phyloP scores from a whole-genome alignment of 352 stramenopile genomes.

The Hyaloperonospora brassicae region DNA sequence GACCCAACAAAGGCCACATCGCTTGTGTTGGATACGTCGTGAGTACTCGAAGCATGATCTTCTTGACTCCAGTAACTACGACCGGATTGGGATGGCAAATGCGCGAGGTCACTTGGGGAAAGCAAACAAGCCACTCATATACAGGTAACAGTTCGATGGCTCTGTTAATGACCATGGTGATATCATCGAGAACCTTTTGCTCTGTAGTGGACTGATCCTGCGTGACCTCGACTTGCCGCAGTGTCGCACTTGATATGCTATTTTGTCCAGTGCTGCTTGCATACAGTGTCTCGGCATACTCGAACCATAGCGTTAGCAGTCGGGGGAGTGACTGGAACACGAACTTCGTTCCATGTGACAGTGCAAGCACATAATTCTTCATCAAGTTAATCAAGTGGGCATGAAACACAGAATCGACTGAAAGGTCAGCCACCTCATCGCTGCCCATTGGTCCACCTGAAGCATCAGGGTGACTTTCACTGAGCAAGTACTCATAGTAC shows the following conservation, averaged over 20 bases:
- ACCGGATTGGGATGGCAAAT: constrained; percentile 85
- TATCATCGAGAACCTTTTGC: constrained; percentile 58
- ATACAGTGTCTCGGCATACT: constrained; percentile 86
- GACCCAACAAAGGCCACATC: constrained; percentile 94
- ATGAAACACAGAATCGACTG: constrained; percentile 55
- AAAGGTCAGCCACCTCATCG: constrained; percentile 32
- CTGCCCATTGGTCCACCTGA: constrained; percentile 28
- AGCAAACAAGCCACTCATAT: constrained; percentile 95
- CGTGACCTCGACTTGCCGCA: constrained; percentile 53
- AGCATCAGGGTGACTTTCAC: constrained; percentile 51
- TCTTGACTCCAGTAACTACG: constrained; percentile 85
- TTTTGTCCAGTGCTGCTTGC: constrained; percentile 18
- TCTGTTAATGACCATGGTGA: constrained; percentile 53
- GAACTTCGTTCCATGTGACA: constrained; percentile 89
- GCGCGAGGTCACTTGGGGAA: constrained; percentile 97
- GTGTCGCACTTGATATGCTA: constrained; percentile 48
- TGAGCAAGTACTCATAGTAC: constrained; percentile 89
- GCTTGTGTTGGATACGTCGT: constrained; percentile 92
- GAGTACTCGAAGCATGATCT: constrained; percentile 91
- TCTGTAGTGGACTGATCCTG: constrained; percentile 48
- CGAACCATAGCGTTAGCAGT: constrained; percentile 96
- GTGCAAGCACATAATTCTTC: constrained; percentile 88
- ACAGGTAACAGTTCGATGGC: constrained; percentile 48
- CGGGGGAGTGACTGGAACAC: constrained; percentile 95
- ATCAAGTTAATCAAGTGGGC: constrained; percentile 85